phyloP scores from a whole-genome alignment of 108 stramenopile genomes.

The Cyclostephanos tholiformis region DNA sequence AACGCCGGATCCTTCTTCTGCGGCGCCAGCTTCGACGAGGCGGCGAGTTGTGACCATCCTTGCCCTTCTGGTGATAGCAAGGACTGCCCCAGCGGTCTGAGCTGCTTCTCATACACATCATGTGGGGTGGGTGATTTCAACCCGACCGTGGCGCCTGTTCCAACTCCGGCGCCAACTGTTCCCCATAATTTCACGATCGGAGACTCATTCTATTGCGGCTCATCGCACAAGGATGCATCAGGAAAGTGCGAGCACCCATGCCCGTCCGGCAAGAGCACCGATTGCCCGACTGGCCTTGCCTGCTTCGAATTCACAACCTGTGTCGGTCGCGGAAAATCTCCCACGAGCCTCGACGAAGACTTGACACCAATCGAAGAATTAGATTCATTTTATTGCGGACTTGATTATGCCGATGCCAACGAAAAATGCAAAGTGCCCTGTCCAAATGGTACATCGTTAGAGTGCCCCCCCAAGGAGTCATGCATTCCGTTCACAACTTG shows the following conservation, averaged over 20 bases:
- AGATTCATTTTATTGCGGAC: slow-evolving; percentile 65
- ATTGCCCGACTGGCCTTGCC: slow-evolving; percentile 40
- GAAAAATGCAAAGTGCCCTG: slow-evolving; percentile 66
- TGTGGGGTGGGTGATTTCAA: slow-evolving; percentile 62
- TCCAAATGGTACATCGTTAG: slow-evolving; percentile 65
- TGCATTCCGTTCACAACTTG: slow-evolving; percentile 55
- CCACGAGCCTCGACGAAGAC: not conserved
- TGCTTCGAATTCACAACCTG: slow-evolving; percentile 53
- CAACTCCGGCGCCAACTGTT: slow-evolving; percentile 34
- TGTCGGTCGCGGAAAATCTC: slow-evolving; percentile 26
- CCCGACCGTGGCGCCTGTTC: slow-evolving; percentile 7
- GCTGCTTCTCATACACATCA: slow-evolving; percentile 82
- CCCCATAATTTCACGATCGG: slow-evolving; percentile 3
- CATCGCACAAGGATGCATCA: slow-evolving; percentile 37
- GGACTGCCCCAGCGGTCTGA: slow-evolving; percentile 74
- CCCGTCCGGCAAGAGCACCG: slow-evolving; percentile 25
- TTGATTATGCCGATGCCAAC: slow-evolving; percentile 77
- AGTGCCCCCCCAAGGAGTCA: slow-evolving; percentile 71
- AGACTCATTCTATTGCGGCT: slow-evolving; percentile 50
- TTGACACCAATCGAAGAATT: slow-evolving; percentile 19
- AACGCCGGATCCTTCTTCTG: slow-evolving; percentile 51
- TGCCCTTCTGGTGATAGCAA: slow-evolving; percentile 68
- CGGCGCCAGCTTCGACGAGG: slow-evolving; percentile 41
- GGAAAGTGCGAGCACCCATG: slow-evolving; percentile 39
- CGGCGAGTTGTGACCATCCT: slow-evolving; percentile 55